Evolutionary conservation across 257 asterid species (phyloP).

Genomic region (Solanum okadae): DNA sequence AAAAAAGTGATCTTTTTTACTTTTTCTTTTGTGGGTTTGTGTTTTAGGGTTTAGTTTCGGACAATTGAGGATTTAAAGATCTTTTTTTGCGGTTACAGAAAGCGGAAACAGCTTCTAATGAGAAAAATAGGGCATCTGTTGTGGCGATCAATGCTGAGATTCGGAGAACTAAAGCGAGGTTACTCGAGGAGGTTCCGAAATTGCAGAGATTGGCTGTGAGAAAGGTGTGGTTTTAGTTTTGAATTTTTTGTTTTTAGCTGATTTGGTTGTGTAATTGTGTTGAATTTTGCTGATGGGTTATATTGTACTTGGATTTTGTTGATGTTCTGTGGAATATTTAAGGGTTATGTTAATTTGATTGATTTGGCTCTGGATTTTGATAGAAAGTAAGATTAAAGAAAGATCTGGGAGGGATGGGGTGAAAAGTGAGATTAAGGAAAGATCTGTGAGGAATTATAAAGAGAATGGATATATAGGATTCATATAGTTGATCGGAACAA

Average conservation of each 20-base stretch:
- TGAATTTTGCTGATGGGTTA: background rate
- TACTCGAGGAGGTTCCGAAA: slow-evolving; percentile 84
- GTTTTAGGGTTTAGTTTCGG: background rate
- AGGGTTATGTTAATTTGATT: background rate
- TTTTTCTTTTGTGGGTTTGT: background rate
- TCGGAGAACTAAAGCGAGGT: slow-evolving; percentile 79
- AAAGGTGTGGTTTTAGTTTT: slow-evolving; percentile 29
- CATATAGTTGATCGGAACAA: background rate
- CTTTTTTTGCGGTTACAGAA: slow-evolving; percentile 28
- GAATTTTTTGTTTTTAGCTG: background rate
- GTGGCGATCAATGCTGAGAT: slow-evolving; percentile 94
- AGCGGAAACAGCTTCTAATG: slow-evolving; percentile 72
- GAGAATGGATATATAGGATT: background rate
- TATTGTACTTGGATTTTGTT: background rate
- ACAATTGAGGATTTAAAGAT: background rate
- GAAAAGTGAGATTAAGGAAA: background rate
- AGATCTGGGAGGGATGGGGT: background rate
- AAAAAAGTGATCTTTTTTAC: background rate
- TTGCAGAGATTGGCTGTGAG: slow-evolving; percentile 84
- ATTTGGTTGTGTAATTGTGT: background rate
- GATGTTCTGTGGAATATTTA: background rate
- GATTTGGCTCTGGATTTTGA: background rate
- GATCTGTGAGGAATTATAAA: background rate
- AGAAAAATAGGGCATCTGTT: slow-evolving; percentile 75
- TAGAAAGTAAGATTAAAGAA: background rate